phyloP scores from a whole-genome alignment of 2,329 filamentous ascomycete species.

The Hypoxylon sp. region DNA sequence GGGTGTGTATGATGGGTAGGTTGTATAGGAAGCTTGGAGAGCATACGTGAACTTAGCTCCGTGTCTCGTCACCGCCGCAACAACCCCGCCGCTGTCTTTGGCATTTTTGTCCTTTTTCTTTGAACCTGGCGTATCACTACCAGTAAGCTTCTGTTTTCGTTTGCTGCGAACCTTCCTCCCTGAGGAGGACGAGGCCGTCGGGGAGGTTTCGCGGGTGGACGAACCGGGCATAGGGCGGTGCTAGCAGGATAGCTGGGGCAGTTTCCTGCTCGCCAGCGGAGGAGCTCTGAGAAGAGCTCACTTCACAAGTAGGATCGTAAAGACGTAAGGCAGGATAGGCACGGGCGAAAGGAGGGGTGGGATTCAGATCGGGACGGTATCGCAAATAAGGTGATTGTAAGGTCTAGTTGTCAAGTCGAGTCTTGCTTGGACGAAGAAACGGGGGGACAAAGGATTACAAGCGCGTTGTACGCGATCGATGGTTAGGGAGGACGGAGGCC shows the following conservation, averaged over 20 bases:
- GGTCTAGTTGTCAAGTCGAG: constrained; percentile 22
- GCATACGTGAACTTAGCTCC: constrained; percentile 52
- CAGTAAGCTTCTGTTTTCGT: constrained; percentile 50
- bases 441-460: constrained; percentile 38
- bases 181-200: constrained; percentile 46
- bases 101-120: constrained; percentile 54
- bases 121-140: constrained; percentile 48
- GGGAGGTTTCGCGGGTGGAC: constrained; percentile 50
- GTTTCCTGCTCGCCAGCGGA: constrained; percentile 53
- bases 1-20: background rate
- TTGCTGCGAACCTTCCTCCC: constrained; percentile 46
- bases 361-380: constrained; percentile 15
- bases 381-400: constrained; percentile 26
- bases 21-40: constrained; percentile 2
- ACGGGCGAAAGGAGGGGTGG: background rate
- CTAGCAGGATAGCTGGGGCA: constrained; percentile 47
- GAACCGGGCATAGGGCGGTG: constrained; percentile 53
- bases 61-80: constrained; percentile 53
- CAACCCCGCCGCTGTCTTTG: constrained; percentile 52
- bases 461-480: constrained; percentile 42
- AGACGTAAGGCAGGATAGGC: constrained; percentile 11
- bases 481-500: constrained; percentile 15
- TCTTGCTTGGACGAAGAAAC: constrained; percentile 24
- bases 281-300: constrained; percentile 48
- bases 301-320: constrained; percentile 35